Conservation (phyloP, 192 early-diverging fungal genomes). For the Coemansia furcata region DNA sequence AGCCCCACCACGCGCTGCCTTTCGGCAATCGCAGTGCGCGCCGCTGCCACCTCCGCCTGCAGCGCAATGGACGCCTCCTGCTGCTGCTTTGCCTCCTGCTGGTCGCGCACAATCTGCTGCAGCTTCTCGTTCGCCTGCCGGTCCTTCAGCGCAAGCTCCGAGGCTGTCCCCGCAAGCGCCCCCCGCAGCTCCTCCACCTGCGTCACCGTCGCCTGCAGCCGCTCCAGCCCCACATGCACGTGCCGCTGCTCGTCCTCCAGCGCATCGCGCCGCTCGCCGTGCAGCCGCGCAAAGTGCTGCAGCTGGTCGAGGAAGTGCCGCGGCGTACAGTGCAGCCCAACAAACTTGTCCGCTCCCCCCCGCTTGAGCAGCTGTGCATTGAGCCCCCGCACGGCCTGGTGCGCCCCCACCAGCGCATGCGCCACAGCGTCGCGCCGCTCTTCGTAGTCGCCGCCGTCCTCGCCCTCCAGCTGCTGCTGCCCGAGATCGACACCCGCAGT, state of each 20-base stretch:
- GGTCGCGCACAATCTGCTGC: conserved; percentile 90
- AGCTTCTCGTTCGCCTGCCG: conserved; percentile 93
- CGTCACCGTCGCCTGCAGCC: conserved; percentile 88
- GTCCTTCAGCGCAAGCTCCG: conserved; percentile 84
- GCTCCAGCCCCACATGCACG: conserved; percentile 95
- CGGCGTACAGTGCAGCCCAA: conserved; percentile 85
- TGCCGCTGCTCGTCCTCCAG: conserved; percentile 99
- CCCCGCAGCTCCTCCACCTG: conserved; percentile 93
- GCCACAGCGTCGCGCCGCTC: conserved; percentile 87
- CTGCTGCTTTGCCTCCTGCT: conserved; percentile 91
- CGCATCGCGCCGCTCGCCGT: conserved; percentile 88
- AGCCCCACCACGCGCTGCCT: conserved; percentile 75
- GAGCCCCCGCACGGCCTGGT: conserved; percentile 84
- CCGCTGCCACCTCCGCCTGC: conserved; percentile 66
- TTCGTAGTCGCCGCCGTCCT: conserved; percentile 58
- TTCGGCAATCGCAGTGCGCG: conserved; percentile 75
- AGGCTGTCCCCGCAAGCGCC: conserved; percentile 82
- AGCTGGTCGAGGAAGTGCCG: conserved; percentile 99
- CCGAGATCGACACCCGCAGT: conserved; percentile 89
- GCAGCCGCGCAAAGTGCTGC: conserved; percentile 85
- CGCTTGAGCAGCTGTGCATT: conserved; percentile 82
- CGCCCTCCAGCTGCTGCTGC: conserved; percentile 44
- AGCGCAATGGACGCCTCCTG: conserved; percentile 78
- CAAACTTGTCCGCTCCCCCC: conserved; percentile 51
- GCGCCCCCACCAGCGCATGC: conserved; percentile 91